Base-by-base conservation (phyloP, 129 eudicot genomes). In the Helianthus tuberosus region DNA sequence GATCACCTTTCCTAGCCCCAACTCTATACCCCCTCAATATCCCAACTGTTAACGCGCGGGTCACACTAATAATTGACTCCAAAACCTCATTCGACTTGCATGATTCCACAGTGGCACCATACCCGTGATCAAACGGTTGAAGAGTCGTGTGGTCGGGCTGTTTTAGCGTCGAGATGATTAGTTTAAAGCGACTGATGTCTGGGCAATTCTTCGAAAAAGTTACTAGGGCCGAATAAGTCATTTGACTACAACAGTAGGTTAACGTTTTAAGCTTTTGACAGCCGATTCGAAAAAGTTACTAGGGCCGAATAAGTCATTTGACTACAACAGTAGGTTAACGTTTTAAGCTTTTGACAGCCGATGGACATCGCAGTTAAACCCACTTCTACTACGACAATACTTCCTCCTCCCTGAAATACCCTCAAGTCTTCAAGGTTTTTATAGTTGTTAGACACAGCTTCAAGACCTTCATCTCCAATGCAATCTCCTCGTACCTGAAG, bases 281-380 rank as follows among this genome's bases (percentile, higher is more conserved):
- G n/a, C n/a, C n/a, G n/a, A n/a, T n/a, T n/a, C n/a, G n/a, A n/a
- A n/a, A n/a, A n/a, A n/a, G n/a, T n/a, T n/a, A n/a, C n/a, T n/a
- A n/a, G n/a, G n/a, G n/a, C n/a, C n/a, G n/a, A n/a, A n/a, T n/a
- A 95, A 95, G 98, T 92, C 89, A 92, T 89, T 67, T 63, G 88
- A 73, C 72, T 86, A 79, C 98, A 92, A 78, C 84, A 92, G 80
- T 87, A 89, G 0, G 86, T 86, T 11, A 89, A 32, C 7, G 90
- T 86, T 52, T 85, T 82, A 9, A 89, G 90, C 82, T 87, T 82
- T 11, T 86, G 86, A 48, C 98, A 89, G 14, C 96, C 92, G 11
- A 69, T 73, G 12, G 98, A 89, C 72, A 92, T 80, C 27, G 96
- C 86, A 11, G 79, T 88, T 61, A 92, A 73, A 29, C 98, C 98